These are phyloP conservation scores for Striga asiatica DNA, from an alignment of 257 asterid genomes.

Conservation along the genomic window DNA sequence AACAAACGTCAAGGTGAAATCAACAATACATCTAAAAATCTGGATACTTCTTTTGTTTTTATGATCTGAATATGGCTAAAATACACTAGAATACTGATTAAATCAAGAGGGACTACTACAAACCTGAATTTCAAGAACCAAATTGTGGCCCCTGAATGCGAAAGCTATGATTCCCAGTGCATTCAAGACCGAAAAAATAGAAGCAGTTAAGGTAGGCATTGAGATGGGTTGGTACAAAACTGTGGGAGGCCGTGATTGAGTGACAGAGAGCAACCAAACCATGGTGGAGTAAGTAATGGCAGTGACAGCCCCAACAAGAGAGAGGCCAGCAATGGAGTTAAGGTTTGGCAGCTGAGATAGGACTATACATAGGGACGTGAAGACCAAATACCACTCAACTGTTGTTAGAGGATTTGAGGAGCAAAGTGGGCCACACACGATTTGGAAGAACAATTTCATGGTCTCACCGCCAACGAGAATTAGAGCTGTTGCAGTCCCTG, in stretches of 20 bases:
- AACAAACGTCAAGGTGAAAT: too few relatives aligned
- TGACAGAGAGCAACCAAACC: conserved; percentile 97
- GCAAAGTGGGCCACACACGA: conserved; percentile 82
- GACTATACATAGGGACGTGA: conserved; percentile 91
- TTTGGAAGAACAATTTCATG: conserved; percentile 92
- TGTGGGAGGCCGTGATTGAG: conserved; percentile 73
- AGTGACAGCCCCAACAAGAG: conserved; percentile 90
- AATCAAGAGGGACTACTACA: too few relatives aligned
- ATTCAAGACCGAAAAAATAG: conserved; percentile 58
- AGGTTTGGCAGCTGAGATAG: conserved; percentile 92
- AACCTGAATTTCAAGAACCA: conserved; percentile 91
- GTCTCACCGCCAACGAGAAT: conserved; percentile 97
- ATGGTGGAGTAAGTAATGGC: conserved; percentile 87
- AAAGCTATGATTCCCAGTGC: conserved; percentile 94
- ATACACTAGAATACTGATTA: not conserved
- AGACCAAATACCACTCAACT: conserved; percentile 94
- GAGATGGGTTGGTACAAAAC: conserved; percentile 64
- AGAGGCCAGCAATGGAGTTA: conserved; percentile 96
- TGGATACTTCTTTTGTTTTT: too few relatives aligned
- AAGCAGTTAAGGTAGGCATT: conserved; percentile 48
- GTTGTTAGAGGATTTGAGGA: conserved; percentile 90
- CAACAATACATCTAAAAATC: too few relatives aligned
- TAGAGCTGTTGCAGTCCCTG: conserved; percentile 94
- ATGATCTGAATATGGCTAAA: not conserved
- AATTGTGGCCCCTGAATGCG: conserved; percentile 92